Evolutionary conservation across 2,329 filamentous ascomycete species (phyloP).

Genomic region (Apiospora pterosperma): DNA sequence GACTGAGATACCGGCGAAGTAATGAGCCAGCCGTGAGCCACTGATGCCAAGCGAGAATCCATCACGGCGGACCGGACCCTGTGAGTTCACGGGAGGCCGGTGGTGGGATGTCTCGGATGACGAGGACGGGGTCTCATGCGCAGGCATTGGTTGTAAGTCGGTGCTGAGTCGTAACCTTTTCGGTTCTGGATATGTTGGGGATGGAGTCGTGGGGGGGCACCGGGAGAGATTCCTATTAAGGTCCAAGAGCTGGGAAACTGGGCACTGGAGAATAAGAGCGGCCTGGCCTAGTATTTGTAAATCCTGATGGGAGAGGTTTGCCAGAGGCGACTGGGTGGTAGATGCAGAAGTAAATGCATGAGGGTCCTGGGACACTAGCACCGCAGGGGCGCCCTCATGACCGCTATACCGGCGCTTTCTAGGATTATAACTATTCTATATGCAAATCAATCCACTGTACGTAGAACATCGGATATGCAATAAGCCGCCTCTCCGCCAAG

Average conservation of each 20-base stretch:
- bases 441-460: slow-evolving; percentile 30
- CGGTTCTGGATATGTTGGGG: slow-evolving; percentile 18
- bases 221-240: slow-evolving; percentile 27
- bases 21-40: slow-evolving; percentile 28
- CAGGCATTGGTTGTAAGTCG: slow-evolving; percentile 21
- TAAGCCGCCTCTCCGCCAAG: slow-evolving; percentile 24
- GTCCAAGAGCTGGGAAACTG: slow-evolving; percentile 24
- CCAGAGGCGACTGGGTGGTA: slow-evolving; percentile 18
- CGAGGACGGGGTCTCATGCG: slow-evolving; percentile 19
- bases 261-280: slow-evolving; percentile 28
- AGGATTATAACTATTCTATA: slow-evolving; percentile 34
- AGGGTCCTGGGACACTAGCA: slow-evolving; percentile 31
- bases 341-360: slow-evolving; percentile 22
- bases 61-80: slow-evolving; percentile 8
- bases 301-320: slow-evolving; percentile 22
- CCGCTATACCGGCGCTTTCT: slow-evolving; percentile 43
- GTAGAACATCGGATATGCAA: slow-evolving; percentile 25
- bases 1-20: slow-evolving; percentile 28
- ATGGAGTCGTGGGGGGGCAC: slow-evolving; percentile 30
- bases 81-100: slow-evolving; percentile 11
- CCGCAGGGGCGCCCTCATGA: slow-evolving; percentile 33
- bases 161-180: slow-evolving; percentile 23
- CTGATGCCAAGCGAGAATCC: slow-evolving; percentile 22
- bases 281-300: slow-evolving; percentile 32
- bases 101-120: slow-evolving; percentile 15